Conservation (phyloP, 2,329 filamentous ascomycete genomes). For the Ophiostoma populinum region DNA sequence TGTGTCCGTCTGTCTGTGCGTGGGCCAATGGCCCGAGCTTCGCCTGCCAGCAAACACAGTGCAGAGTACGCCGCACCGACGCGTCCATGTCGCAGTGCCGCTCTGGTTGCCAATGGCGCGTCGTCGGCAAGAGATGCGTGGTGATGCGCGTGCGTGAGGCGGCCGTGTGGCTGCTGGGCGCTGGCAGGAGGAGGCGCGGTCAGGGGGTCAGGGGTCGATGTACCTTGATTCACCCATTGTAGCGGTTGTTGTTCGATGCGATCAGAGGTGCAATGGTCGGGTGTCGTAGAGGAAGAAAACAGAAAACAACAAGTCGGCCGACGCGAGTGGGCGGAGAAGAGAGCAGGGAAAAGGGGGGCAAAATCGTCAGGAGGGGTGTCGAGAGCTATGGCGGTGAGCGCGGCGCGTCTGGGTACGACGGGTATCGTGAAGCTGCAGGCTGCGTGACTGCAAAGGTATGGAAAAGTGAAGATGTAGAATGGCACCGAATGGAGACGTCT, state of each 20-base stretch:
- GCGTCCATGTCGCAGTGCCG: too few relatives aligned
- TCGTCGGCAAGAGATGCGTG: neutral
- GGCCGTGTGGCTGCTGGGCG: too few relatives aligned
- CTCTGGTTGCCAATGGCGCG: neutral
- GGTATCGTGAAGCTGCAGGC: conserved; percentile 1
- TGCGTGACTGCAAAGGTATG: neutral
- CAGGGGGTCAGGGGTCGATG: neutral
- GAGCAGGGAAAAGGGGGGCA: neutral
- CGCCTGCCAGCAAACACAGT: neutral
- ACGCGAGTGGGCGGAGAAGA: neutral
- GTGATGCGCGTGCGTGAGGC: too few relatives aligned
- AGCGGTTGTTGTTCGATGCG: conserved; percentile 1
- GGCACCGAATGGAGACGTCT: neutral
- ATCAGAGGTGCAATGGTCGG: too few relatives aligned
- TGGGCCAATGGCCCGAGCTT: too few relatives aligned
- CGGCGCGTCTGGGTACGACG: neutral
- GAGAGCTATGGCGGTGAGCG: neutral
- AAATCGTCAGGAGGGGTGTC: neutral
- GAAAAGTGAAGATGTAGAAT: neutral
- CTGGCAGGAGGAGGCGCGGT: neutral
- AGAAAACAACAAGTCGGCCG: neutral
- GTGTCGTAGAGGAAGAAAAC: too few relatives aligned
- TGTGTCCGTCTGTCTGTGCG: too few relatives aligned
- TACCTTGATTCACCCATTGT: conserved; percentile 13
- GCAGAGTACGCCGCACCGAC: neutral